Percentiles rank a stretch among this genome's conserved stretches.
These are phyloP conservation scores for Tuber borchii DNA, from an alignment of 495 filamentous ascomycete species.

Conservation along the genomic window DNA sequence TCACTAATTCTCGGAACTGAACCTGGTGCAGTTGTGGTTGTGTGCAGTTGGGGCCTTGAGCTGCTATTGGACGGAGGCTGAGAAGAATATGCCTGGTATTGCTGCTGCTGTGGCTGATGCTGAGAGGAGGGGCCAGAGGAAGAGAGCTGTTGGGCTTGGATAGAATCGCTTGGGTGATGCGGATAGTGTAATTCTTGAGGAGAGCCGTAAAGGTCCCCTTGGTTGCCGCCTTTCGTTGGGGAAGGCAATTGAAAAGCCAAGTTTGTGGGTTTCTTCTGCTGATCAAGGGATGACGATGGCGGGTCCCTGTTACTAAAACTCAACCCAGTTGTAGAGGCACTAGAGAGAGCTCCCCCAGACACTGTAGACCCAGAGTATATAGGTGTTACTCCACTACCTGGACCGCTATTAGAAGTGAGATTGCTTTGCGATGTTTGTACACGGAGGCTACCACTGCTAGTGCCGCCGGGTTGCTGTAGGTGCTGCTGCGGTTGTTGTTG, in stretches of 20 bases:
- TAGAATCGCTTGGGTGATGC: constrained; percentile 46
- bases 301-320: background rate
- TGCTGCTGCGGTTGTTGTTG: constrained; percentile 19
- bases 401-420: constrained; percentile 9
- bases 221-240: constrained; percentile 15
- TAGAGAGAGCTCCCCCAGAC: constrained; percentile 1
- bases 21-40: constrained; percentile 15
- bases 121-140: constrained; percentile 6
- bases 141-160: constrained; percentile 20
- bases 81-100: constrained; percentile 37
- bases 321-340: background rate
- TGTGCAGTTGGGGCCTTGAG: constrained; percentile 21
- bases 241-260: constrained; percentile 34
- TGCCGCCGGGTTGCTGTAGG: constrained; percentile 11
- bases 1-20: constrained; percentile 13
- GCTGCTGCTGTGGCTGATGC: constrained; percentile 23
- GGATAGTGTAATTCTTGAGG: constrained; percentile 40
- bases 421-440: constrained; percentile 30
- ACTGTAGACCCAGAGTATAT: constrained; percentile 34
- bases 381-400: constrained; percentile 29
- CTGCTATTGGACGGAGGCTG: constrained; percentile 27
- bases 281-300: constrained; percentile 22
- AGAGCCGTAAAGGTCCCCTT: constrained; percentile 22
- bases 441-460: constrained; percentile 12
- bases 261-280: constrained; percentile 33